These are phyloP conservation scores for Tulasnella sp. DNA, from an alignment of 768 basidiomycete genomes.

Conservation along the genomic window DNA sequence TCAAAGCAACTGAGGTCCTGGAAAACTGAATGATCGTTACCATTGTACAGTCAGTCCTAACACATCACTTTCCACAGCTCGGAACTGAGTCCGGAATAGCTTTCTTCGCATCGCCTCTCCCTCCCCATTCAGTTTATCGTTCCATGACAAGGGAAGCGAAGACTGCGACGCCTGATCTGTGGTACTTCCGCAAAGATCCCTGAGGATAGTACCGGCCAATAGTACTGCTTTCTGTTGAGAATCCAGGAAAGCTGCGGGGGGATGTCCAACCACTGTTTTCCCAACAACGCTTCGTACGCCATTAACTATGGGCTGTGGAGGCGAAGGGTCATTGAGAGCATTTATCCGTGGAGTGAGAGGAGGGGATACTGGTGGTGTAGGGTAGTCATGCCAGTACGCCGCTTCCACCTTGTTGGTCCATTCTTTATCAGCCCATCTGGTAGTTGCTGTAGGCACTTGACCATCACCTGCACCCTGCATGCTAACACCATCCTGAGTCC, in stretches of 20 bases:
- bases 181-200: slow-evolving; percentile 1
- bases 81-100: slow-evolving; percentile 65
- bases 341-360: no score
- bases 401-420: slow-evolving; percentile 74
- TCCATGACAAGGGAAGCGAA: slow-evolving; percentile 18
- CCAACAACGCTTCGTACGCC: no score
- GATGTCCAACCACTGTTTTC: no score
- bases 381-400: slow-evolving; percentile 55
- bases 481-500: slow-evolving; percentile 43
- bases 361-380: slow-evolving; percentile 38
- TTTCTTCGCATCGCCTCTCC: slow-evolving; percentile 34
- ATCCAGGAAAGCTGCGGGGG: no score
- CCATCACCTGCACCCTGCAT: slow-evolving; percentile 20
- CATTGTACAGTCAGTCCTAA: slow-evolving; percentile 64
- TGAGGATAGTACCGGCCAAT: slow-evolving; percentile 8
- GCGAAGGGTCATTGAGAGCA: no score
- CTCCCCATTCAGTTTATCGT: slow-evolving; percentile 29
- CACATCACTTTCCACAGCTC: slow-evolving; percentile 64
- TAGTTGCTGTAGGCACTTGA: slow-evolving; percentile 22
- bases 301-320: no score
- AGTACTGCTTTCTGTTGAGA: no score
- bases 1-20: no score
- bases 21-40: no score
- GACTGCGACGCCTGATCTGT: background rate
- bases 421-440: slow-evolving; percentile 69